Base-by-base conservation (phyloP, 2,329 filamentous ascomycete species). In the Zarea fungicola region DNA sequence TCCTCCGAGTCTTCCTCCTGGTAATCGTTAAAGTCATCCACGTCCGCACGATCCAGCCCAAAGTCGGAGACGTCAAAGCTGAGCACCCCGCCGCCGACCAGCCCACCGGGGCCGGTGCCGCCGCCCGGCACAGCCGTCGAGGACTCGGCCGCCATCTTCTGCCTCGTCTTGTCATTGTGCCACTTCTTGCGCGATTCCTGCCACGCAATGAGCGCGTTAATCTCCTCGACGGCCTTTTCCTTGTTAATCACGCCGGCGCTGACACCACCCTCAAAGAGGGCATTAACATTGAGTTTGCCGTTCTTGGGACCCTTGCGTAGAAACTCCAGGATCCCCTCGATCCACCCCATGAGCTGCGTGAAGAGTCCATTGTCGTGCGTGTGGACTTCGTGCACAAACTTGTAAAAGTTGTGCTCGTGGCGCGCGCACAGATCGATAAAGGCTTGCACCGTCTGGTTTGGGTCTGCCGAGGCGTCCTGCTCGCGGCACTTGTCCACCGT, bases 381-480 rank as follows among this genome's bases (percentile, higher is more conserved):
- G 63, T 99, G 93, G 1, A 99, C 92, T 69, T 99, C 93, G 65
- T 99, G 93, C 4, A 99, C 87, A 65, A 99, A 99, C 66, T 96
- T 97, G 78, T 97, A 99, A 64, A 99, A 92, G 69, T 95, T 95
- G 64, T 95, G 83, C 68, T 99, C 89, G 65, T 99, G 93, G 36
- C 93, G 83, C 56, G 89, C 86, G 66, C 93, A 99, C 19, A 99
- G 78, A 62, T 99, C 93, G 61, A 99, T 99, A 62, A 99, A 99
- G 14, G 90, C 86, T 65, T 99, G 93, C 1, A 99, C 93, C 0
- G 93, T 99, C 72, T 96, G 91, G 65, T 99, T 99, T 5, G 93
- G 93, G 64, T 99, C 93, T 1, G 92, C 90, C 2, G 89, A 91
- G 39, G 93, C 86, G 64, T 97, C 93, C 59, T 84, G 79, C 52